Conservation (phyloP, 2,329 filamentous ascomycete genomes). For the Trichoderma sp. region DNA sequence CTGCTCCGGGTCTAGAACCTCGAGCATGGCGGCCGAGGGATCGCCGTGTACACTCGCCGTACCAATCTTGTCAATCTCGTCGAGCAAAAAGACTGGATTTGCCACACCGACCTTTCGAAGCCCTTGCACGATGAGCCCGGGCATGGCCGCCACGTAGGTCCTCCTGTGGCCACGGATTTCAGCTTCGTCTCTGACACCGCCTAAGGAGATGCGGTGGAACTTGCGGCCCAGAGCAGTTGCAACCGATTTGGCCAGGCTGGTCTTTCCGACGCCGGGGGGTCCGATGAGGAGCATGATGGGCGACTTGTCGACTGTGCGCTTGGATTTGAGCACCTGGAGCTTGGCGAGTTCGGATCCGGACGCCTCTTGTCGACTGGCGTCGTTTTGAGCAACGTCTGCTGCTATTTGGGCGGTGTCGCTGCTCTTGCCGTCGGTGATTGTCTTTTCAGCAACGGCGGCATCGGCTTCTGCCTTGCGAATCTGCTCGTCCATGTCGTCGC, state of each 20-base stretch:
- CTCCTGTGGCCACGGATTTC: slow-evolving; percentile 93
- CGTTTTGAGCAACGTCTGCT: slow-evolving; percentile 4
- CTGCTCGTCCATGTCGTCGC: slow-evolving; percentile 77
- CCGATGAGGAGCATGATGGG: slow-evolving; percentile 92
- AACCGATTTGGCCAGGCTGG: slow-evolving; percentile 88
- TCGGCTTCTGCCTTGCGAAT: slow-evolving; percentile 68
- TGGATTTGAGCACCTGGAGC: slow-evolving; percentile 73
- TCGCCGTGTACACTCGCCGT: slow-evolving; percentile 91
- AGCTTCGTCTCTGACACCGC: slow-evolving; percentile 92
- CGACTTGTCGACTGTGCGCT: slow-evolving; percentile 89
- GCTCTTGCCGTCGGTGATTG: slow-evolving; percentile 32
- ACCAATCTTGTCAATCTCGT: slow-evolving; percentile 97
- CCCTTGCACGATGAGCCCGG: slow-evolving; percentile 88
- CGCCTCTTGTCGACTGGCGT: slow-evolving; percentile 26
- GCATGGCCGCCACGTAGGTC: slow-evolving; percentile 99
- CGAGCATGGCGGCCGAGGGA: slow-evolving; percentile 94
- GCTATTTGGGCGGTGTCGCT: slow-evolving; percentile 30
- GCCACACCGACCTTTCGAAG: slow-evolving; percentile 93
- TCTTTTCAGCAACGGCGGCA: slow-evolving; percentile 58
- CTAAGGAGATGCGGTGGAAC: slow-evolving; percentile 95
- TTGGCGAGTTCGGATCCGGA: slow-evolving; percentile 55
- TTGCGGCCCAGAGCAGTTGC: slow-evolving; percentile 90
- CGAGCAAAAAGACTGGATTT: slow-evolving; percentile 92
- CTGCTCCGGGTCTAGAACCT: slow-evolving; percentile 96
- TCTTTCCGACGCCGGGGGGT: slow-evolving; percentile 94